A percentile compares a stretch with the other conserved stretches of the same genome.
phyloP scores from a whole-genome alignment of 1,284 basidiomycete genomes.

The Inonotus obliquus region DNA sequence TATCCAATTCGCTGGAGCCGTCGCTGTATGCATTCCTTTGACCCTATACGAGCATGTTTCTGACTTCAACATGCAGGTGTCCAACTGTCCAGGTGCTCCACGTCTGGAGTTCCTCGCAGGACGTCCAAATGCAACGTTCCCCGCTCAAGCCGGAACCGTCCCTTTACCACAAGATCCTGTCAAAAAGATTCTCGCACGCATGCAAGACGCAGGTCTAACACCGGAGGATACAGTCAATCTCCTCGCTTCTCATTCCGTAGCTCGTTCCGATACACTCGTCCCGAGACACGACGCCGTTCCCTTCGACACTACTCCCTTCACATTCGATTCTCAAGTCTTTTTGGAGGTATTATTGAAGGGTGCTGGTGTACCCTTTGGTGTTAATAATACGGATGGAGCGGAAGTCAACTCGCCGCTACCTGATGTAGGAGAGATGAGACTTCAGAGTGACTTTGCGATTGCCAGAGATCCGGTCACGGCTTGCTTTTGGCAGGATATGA shows the following conservation, averaged over 20 bases:
- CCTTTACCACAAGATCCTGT: slow-evolving; percentile 28
- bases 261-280: slow-evolving; percentile 21
- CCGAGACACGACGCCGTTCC: slow-evolving; percentile 16
- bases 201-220: slow-evolving; percentile 26
- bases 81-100: slow-evolving; percentile 30
- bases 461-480: slow-evolving; percentile 29
- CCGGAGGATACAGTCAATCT: slow-evolving; percentile 30
- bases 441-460: slow-evolving; percentile 26
- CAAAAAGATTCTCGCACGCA: slow-evolving; percentile 26
- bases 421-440: slow-evolving; percentile 24
- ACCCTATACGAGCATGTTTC: background rate
- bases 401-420: slow-evolving; percentile 13
- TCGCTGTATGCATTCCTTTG: slow-evolving; percentile 6
- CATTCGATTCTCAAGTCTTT: slow-evolving; percentile 22
- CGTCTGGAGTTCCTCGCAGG: slow-evolving; percentile 26
- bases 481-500: slow-evolving; percentile 37
- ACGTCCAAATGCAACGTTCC: slow-evolving; percentile 22
- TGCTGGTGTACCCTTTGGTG: slow-evolving; percentile 17
- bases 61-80: slow-evolving; percentile 6
- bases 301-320: slow-evolving; percentile 24
- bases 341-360: slow-evolving; percentile 22
- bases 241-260: slow-evolving; percentile 21
- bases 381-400: slow-evolving; percentile 12
- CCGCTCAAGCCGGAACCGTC: slow-evolving; percentile 25
- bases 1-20: slow-evolving; percentile 17